Base-by-base conservation (phyloP, 257 asterid genomes). In the Solanum clarkiae region DNA sequence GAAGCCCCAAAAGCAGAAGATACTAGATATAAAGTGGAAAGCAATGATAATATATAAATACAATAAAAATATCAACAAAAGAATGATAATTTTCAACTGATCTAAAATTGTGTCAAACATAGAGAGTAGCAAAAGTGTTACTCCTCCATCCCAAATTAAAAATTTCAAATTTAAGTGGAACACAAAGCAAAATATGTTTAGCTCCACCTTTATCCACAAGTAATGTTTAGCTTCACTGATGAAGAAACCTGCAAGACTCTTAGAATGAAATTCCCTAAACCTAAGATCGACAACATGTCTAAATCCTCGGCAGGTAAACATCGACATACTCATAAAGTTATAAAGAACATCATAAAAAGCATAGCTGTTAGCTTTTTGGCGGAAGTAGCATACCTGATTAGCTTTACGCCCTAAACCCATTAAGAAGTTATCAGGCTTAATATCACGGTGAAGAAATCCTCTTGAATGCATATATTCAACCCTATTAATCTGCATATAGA, bases 391-490 rank as follows among this genome's bases (percentile, higher is more conserved):
- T 85, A 94, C 98, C 98, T 94, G 98, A 88, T 93, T 93, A 54
- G 98, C 96, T 90, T 94, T 93, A 77, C 96, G 97, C 74, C 98
- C 98, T 87, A 94, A 86, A 51, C 98, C 98, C 97, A 94, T 94
- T 86, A 94, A 88, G 89, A 94, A 94, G 90, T 94, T 94, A 86
- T 94, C 98, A 40, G 98, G 98, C 92, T 94, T 94, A 86, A 94
- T 92, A 84, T 94, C 98, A 75, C 98, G 97, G 90, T 94, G 98
- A 89, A 94, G 96, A 91, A 94, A 94, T 65, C 98, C 97, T 91
- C 93, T 89, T n/a, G 98, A 90, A 86, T 94, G 97, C 97, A 95
- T 92, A 92, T 94, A 94, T 81, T 95, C 99, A 84, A 92, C 93
- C 90, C 97, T 91, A 83, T 86, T 89, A 65, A 94, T 94, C 99